These are phyloP conservation scores for Asclepias syriaca DNA, from an alignment of 257 asterid genomes.

Conservation along the genomic window DNA sequence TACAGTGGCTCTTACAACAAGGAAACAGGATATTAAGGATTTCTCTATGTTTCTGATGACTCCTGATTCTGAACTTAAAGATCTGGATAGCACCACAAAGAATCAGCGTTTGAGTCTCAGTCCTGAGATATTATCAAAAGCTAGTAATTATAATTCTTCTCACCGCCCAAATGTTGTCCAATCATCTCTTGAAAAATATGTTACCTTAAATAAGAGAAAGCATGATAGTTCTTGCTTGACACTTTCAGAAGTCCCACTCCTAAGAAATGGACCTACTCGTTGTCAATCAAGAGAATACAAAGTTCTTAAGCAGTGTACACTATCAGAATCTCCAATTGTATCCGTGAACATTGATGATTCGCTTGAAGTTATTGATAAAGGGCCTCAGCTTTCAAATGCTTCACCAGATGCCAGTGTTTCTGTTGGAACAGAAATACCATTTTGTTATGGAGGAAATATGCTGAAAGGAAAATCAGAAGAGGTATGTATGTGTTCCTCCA, in stretches of 20 bases:
- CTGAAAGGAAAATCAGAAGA: slow-evolving; percentile 27
- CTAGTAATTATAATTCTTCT: slow-evolving; percentile 20
- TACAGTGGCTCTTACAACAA: slow-evolving; percentile 13
- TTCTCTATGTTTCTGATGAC: slow-evolving; percentile 19
- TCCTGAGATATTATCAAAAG: slow-evolving; percentile 37
- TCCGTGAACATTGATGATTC: slow-evolving; percentile 28
- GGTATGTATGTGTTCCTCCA: slow-evolving; percentile 30
- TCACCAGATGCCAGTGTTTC: slow-evolving; percentile 24
- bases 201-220: slow-evolving; percentile 73
- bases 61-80: slow-evolving; percentile 14
- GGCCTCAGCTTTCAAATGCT: slow-evolving; percentile 31
- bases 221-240: slow-evolving; percentile 55
- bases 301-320: slow-evolving; percentile 27
- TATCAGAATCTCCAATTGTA: slow-evolving; percentile 33
- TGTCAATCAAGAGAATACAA: slow-evolving; percentile 33
- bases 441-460: slow-evolving; percentile 5
- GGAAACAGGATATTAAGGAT: slow-evolving; percentile 25
- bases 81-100: slow-evolving; percentile 28
- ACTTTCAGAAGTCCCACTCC: slow-evolving; percentile 82
- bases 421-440: background rate
- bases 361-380: slow-evolving; percentile 20
- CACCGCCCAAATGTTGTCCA: slow-evolving; percentile 41
- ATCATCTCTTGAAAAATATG: slow-evolving; percentile 69
- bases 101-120: slow-evolving; percentile 25
- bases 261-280: slow-evolving; percentile 50